These are phyloP conservation scores for Pleoardoris graminearum DNA, from an alignment of 2,329 filamentous ascomycete species.

Conservation along the genomic window DNA sequence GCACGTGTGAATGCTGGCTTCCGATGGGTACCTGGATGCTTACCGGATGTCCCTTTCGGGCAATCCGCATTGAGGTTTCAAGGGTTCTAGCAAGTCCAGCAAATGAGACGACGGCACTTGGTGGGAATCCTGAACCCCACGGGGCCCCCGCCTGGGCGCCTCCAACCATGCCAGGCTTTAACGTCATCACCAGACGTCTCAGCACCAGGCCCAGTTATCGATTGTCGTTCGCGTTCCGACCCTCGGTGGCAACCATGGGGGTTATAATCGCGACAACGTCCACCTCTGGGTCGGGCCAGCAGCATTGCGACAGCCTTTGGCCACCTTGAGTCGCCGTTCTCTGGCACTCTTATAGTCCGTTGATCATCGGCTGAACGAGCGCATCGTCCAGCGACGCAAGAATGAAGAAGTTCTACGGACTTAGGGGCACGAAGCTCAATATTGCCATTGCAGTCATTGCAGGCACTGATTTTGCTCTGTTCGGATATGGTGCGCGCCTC, in stretches of 20 bases:
- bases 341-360: not conserved
- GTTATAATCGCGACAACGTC: not conserved
- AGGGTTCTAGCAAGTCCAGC: not conserved
- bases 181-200: conserved; percentile 12
- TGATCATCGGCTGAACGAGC: not conserved
- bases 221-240: not conserved
- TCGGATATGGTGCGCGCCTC: conserved; percentile 62
- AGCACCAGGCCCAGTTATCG: not conserved
- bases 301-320: not conserved
- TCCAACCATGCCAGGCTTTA: conserved; percentile 1
- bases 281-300: not conserved
- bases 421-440: conserved; percentile 65
- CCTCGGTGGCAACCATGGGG: not conserved
- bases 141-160: conserved; percentile 17
- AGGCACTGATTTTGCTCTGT: conserved; percentile 69
- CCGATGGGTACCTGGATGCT: not conserved
- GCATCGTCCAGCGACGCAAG: not conserved
- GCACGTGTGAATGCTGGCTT: not conserved
- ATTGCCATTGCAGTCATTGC: conserved; percentile 72
- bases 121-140: conserved; percentile 3
- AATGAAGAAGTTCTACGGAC: conserved; percentile 61
- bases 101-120: not conserved
- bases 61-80: conserved; percentile 5
- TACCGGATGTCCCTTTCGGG: conserved; percentile 6
- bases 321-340: not conserved